A percentile compares a stretch with the other conserved stretches of the same genome.
Evolutionary conservation across 129 eudicot species (phyloP).

Genomic region (Silybum marianum): DNA sequence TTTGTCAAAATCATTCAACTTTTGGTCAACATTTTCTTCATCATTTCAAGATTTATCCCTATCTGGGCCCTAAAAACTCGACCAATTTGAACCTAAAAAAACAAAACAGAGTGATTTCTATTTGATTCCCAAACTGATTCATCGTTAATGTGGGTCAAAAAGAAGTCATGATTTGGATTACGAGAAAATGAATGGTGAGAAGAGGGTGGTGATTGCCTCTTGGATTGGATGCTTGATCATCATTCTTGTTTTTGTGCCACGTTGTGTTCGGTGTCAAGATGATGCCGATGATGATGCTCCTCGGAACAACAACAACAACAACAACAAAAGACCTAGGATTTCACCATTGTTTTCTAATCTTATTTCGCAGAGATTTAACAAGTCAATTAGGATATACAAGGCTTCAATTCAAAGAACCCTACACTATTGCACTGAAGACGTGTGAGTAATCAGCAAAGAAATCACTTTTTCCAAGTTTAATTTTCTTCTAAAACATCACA

Average conservation of each 20-base stretch:
- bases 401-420: slow-evolving; percentile 48
- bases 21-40: slow-evolving; percentile 17
- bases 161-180: slow-evolving; percentile 27
- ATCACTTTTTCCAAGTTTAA: too few species aligned
- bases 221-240: slow-evolving; percentile 39
- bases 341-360: slow-evolving; percentile 50
- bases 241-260: slow-evolving; percentile 34
- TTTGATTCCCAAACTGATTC: neutral
- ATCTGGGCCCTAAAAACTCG: neutral
- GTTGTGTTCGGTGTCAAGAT: slow-evolving; percentile 44
- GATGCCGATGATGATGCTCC: slow-evolving; percentile 39
- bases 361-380: slow-evolving; percentile 45
- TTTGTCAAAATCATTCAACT: slow-evolving; percentile 23
- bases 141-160: neutral
- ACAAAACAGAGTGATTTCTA: neutral
- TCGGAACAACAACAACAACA: slow-evolving; percentile 9
- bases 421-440: slow-evolving; percentile 72
- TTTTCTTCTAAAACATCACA: too few species aligned
- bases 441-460: slow-evolving; percentile 43
- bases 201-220: slow-evolving; percentile 28
- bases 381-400: slow-evolving; percentile 44
- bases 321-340: slow-evolving; percentile 37
- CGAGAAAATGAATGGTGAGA: slow-evolving; percentile 49
- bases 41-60: slow-evolving; percentile 9
- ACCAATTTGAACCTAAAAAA: neutral